phyloP scores from a whole-genome alignment of 345 rosid species.

The Zanthoxylum bungeanum region DNA sequence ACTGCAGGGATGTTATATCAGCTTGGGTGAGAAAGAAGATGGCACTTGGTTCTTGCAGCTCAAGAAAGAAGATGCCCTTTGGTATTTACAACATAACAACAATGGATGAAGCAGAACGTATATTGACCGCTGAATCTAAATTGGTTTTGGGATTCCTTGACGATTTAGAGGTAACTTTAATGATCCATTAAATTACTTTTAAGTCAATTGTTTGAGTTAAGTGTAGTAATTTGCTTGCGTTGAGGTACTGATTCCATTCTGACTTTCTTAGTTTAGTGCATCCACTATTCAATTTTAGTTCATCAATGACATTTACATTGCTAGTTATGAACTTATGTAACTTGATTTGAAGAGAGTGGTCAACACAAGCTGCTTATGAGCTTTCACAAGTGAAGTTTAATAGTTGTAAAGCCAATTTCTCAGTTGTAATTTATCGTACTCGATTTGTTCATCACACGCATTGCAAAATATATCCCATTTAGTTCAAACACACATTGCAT shows the following conservation, averaged over 20 bases:
- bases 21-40: constrained; percentile 43
- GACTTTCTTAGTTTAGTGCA: not conserved
- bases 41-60: too few species aligned
- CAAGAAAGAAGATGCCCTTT: constrained; percentile 33
- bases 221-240: not conserved
- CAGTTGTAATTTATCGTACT: not conserved
- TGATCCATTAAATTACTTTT: not conserved
- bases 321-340: not conserved
- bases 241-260: not conserved
- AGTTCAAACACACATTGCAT: not conserved
- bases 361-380: not conserved
- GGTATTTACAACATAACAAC: constrained; percentile 33
- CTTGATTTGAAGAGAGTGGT: not conserved
- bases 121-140: constrained; percentile 26
- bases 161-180: constrained; percentile 39
- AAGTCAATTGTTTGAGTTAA: not conserved
- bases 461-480: not conserved
- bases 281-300: not conserved
- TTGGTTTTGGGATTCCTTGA: constrained; percentile 40
- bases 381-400: not conserved
- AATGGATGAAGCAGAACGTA: constrained; percentile 32
- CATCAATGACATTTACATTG: not conserved
- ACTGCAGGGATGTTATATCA: constrained; percentile 37
- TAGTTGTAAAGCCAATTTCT: not conserved
- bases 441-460: not conserved